Evolutionary conservation across 345 rosid genomes (phyloP).

Genomic region (Anastatica hierochuntica): DNA sequence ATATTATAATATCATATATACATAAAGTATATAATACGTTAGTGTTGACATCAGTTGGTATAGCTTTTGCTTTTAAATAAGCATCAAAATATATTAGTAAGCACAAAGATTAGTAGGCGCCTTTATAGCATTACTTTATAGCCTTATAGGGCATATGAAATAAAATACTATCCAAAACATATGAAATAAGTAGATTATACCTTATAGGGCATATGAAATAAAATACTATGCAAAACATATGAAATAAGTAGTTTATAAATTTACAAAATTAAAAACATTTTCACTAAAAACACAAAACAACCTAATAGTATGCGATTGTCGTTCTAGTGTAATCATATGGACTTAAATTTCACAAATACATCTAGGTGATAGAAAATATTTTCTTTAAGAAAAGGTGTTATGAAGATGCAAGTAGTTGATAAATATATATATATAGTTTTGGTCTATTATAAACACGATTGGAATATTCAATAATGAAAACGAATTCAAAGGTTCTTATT

Average conservation of each 20-base stretch:
- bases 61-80: slow-evolving; percentile 4
- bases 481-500: not conserved
- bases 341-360: too few relatives aligned
- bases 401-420: not conserved
- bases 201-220: too few relatives aligned
- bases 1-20: not conserved
- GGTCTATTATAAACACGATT: not conserved
- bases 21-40: slow-evolving; percentile 1
- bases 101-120: slow-evolving; percentile 14
- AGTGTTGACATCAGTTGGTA: slow-evolving; percentile 11
- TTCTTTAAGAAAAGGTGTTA: too few relatives aligned
- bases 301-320: too few relatives aligned
- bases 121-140: slow-evolving; percentile 7
- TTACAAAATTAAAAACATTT: not conserved
- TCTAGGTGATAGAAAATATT: too few relatives aligned
- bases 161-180: too few relatives aligned
- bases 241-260: not conserved
- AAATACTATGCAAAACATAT: too few relatives aligned
- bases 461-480: slow-evolving; percentile 1
- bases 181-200: too few relatives aligned
- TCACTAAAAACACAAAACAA: not conserved
- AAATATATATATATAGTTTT: not conserved
- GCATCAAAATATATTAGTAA: not conserved
- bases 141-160: too few relatives aligned
- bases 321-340: too few relatives aligned